Evolutionary conservation across 179 eudicot species (phyloP).

Genomic region (Heliamphora pulchella): DNA sequence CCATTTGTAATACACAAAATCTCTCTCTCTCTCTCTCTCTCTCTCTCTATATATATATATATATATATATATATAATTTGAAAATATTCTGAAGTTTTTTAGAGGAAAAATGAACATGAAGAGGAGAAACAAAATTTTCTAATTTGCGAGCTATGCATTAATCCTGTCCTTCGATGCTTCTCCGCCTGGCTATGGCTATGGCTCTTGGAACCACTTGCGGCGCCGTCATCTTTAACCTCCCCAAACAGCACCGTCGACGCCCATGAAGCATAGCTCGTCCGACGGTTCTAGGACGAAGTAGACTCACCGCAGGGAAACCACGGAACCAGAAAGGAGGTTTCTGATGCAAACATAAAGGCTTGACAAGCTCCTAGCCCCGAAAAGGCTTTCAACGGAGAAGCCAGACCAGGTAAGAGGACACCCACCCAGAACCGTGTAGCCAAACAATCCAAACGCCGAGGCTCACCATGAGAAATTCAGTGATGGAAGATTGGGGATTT

Average conservation of each 20-base stretch:
- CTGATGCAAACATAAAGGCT: background rate
- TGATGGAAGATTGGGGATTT: too few relatives aligned
- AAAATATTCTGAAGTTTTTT: too few relatives aligned
- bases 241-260: background rate
- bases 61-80: too few relatives aligned
- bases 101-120: too few relatives aligned
- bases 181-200: slow-evolving; percentile 97
- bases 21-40: too few relatives aligned
- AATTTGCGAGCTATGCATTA: slow-evolving; percentile 63
- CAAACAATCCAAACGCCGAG: background rate
- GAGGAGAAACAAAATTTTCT: too few relatives aligned
- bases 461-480: slow-evolving; percentile 16
- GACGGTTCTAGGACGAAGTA: background rate
- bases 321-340: slow-evolving; percentile 3
- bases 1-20: too few relatives aligned
- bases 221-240: slow-evolving; percentile 36
- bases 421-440: slow-evolving; percentile 7
- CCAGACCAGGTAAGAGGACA: slow-evolving; percentile 15
- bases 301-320: slow-evolving; percentile 17
- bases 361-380: background rate
- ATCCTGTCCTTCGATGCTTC: slow-evolving; percentile 73
- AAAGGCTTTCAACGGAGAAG: background rate
- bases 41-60: too few relatives aligned
- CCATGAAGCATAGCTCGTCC: slow-evolving; percentile 10
- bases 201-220: slow-evolving; percentile 57